These are phyloP conservation scores for Exutisphaerella laricina DNA, from an alignment of 2,329 filamentous ascomycete species.

Conservation along the genomic window DNA sequence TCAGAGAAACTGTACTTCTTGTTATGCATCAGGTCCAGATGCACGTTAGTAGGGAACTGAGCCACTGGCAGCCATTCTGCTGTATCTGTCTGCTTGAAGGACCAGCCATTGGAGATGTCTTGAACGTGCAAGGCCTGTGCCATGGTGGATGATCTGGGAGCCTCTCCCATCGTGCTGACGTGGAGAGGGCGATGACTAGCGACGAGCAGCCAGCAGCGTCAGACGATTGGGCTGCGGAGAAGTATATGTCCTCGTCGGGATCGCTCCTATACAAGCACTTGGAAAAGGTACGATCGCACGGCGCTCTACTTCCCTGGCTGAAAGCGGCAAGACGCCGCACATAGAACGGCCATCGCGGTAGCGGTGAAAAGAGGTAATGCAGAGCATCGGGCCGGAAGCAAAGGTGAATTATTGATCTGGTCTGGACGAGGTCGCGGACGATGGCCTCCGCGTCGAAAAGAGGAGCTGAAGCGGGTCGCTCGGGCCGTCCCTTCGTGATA, in stretches of 20 bases:
- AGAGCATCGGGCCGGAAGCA: conserved; percentile 1
- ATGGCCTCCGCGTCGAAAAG: neutral
- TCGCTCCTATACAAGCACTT: too few relatives aligned
- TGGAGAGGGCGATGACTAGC: too few relatives aligned
- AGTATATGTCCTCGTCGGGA: too few relatives aligned
- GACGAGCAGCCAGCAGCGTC: too few relatives aligned
- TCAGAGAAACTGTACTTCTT: conserved; percentile 34
- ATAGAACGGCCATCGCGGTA: neutral
- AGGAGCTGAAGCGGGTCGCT: neutral
- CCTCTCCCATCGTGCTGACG: conserved; percentile 1
- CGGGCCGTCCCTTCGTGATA: too few relatives aligned
- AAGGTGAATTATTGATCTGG: neutral
- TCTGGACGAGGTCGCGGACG: neutral
- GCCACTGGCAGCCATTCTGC: conserved; percentile 42
- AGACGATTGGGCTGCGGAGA: too few relatives aligned
- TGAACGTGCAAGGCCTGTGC: conserved; percentile 19
- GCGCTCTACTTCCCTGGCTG: conserved; percentile 11
- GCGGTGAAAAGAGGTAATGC: neutral
- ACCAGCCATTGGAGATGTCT: conserved; percentile 39
- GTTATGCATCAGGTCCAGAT: conserved; percentile 44
- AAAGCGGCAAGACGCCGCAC: conserved; percentile 6
- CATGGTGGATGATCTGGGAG: conserved; percentile 10
- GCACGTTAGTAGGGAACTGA: conserved; percentile 44
- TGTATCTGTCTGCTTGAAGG: conserved; percentile 41
- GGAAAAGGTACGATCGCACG: too few relatives aligned